phyloP scores from a whole-genome alignment of 495 filamentous ascomycete species.

The Hypomontagnella monticulosa region DNA sequence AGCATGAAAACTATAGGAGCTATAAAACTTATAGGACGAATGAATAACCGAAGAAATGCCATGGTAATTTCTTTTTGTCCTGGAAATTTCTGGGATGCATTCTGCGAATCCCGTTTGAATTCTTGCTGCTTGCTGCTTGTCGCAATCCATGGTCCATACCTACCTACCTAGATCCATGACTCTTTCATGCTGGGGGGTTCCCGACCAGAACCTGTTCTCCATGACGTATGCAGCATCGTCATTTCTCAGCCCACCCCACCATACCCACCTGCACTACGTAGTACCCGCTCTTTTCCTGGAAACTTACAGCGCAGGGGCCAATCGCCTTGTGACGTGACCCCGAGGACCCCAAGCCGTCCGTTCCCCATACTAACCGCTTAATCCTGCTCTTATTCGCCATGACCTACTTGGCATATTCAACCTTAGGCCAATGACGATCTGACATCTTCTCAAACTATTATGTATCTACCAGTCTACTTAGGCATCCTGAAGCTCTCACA shows the following conservation, averaged over 20 bases:
- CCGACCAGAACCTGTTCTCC: conserved; percentile 23
- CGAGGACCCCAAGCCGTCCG: conserved; percentile 1
- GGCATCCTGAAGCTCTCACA: neutral
- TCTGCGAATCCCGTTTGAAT: conserved; percentile 6
- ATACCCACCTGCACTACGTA: conserved; percentile 2
- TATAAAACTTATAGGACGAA: too few species aligned
- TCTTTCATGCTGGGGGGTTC: conserved; percentile 32
- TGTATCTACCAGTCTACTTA: too few species aligned
- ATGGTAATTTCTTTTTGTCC: conserved; percentile 19
- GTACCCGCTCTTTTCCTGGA: conserved; percentile 26
- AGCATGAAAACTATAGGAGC: neutral
- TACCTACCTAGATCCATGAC: too few species aligned
- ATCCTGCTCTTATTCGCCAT: conserved; percentile 19
- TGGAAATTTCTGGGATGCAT: conserved; percentile 2
- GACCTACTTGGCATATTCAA: conserved; percentile 22
- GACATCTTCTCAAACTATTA: conserved; percentile 14
- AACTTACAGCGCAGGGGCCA: conserved; percentile 29
- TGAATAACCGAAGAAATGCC: conserved; percentile 15
- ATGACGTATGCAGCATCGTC: conserved; percentile 42
- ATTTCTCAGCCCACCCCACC: conserved; percentile 38
- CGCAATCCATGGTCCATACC: too few species aligned
- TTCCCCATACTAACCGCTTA: conserved; percentile 3
- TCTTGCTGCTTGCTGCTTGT: neutral
- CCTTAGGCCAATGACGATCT: conserved; percentile 27
- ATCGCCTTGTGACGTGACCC: conserved; percentile 34